Percentiles rank a stretch among this genome's conserved stretches.
Conservation (phyloP, 768 basidiomycete genomes). For the Suillus occidentalis region DNA sequence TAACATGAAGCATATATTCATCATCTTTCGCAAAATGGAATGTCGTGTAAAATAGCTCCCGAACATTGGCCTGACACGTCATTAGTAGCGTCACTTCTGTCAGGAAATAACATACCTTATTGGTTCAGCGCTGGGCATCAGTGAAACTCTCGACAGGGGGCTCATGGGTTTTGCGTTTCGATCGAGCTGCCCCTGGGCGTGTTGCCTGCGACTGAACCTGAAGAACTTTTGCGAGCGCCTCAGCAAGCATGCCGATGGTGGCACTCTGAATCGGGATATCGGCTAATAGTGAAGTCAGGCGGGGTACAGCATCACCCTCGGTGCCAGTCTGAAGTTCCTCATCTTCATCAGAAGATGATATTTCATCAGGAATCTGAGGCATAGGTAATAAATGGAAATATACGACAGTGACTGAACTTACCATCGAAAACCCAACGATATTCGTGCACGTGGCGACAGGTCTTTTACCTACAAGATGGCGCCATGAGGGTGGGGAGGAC, state of each 20-base stretch:
- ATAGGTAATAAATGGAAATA: not conserved
- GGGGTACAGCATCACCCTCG: not conserved
- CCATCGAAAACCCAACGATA: not conserved
- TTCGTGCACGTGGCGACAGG: not conserved
- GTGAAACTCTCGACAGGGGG: not conserved
- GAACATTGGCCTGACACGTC: not conserved
- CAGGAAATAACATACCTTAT: not conserved
- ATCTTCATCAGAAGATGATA: not conserved
- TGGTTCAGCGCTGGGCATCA: not conserved
- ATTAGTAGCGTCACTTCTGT: not conserved
- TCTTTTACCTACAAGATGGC: not conserved
- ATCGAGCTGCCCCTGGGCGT: not conserved
- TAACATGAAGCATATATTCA: not conserved
- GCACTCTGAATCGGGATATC: not conserved
- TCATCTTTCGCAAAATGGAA: not conserved
- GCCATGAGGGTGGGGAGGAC: not conserved
- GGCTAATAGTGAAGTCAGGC: not conserved
- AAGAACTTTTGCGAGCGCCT: not conserved
- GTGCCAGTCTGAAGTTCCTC: not conserved
- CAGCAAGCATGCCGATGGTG: not conserved
- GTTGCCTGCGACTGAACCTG: not conserved
- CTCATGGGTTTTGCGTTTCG: not conserved
- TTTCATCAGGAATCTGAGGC: not conserved
- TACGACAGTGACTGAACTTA: not conserved
- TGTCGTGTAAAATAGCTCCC: not conserved